phyloP scores from a whole-genome alignment of 768 basidiomycete species.

The Lactifluus volemus region DNA sequence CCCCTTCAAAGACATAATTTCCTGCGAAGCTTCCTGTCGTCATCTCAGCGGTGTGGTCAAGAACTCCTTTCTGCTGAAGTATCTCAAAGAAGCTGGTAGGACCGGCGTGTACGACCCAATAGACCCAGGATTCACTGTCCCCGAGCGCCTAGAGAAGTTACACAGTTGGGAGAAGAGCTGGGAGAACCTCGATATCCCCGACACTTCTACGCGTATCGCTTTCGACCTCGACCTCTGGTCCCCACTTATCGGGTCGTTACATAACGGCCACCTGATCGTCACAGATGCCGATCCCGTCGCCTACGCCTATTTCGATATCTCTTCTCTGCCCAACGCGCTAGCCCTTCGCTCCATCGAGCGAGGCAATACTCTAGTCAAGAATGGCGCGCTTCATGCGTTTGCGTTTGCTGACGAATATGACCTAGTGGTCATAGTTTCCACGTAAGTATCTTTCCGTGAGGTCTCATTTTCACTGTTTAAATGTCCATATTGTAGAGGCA shows the following conservation, averaged over 20 bases:
- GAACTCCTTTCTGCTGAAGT: slow-evolving; percentile 11
- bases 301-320: slow-evolving; percentile 12
- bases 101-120: slow-evolving; percentile 13
- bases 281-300: slow-evolving; percentile 9
- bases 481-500: not conserved
- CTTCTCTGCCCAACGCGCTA: not conserved
- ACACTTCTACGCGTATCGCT: slow-evolving; percentile 1
- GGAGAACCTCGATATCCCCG: slow-evolving; percentile 14
- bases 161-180: slow-evolving; percentile 12
- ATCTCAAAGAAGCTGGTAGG: slow-evolving; percentile 14
- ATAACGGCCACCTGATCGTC: slow-evolving; percentile 10
- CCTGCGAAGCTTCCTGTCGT: slow-evolving; percentile 12
- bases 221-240: slow-evolving; percentile 15
- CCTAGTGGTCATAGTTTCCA: slow-evolving; percentile 8
- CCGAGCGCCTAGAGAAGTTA: slow-evolving; percentile 12
- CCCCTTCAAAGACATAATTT: slow-evolving; percentile 10
- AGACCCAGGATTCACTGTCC: slow-evolving; percentile 5
- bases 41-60: slow-evolving; percentile 14
- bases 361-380: slow-evolving; percentile 5
- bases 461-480: not conserved
- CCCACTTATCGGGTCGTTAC: slow-evolving; percentile 15
- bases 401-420: slow-evolving; percentile 13
- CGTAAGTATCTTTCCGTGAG: not conserved
- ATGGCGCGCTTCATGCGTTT: slow-evolving; percentile 12
- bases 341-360: slow-evolving; percentile 6